Percentiles rank a stretch among this genome's conserved stretches.
Conservation (phyloP, 148 eudicot genomes). For the Gaultheria prostrata region DNA sequence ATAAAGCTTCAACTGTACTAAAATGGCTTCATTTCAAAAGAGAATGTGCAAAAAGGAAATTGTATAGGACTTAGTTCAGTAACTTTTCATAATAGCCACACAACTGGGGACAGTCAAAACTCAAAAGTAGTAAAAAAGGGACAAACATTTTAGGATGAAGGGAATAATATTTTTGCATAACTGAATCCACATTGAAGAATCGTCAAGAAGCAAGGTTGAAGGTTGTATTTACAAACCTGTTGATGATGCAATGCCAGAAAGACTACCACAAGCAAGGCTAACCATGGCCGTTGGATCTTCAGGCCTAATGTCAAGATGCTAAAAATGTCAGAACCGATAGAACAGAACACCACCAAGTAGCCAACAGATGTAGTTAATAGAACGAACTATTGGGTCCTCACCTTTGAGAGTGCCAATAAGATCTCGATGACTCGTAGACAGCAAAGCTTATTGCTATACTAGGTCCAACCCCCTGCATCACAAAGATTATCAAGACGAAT, state of each 20-base stretch:
- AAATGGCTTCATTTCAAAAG: not conserved
- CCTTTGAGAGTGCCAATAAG: constrained; percentile 73
- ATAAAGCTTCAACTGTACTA: not conserved
- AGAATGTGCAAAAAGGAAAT: not conserved
- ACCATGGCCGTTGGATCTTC: constrained; percentile 49
- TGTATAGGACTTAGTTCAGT: not conserved
- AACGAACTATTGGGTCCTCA: constrained; percentile 13
- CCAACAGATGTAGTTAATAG: constrained; percentile 6
- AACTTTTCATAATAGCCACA: too few species aligned
- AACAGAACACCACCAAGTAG: constrained; percentile 5
- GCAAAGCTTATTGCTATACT: constrained; percentile 87
- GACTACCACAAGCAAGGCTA: constrained; percentile 78
- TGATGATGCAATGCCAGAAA: constrained; percentile 72
- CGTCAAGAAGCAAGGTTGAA: not conserved
- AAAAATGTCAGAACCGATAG: constrained; percentile 13
- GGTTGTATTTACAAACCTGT: constrained; percentile 42
- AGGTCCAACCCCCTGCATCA: constrained; percentile 85
- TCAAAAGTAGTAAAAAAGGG: not conserved
- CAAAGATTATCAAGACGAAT: not conserved
- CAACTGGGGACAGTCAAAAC: too few species aligned
- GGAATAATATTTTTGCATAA: not conserved
- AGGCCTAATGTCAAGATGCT: constrained; percentile 44
- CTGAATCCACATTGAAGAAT: not conserved
- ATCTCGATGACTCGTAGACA: constrained; percentile 66
- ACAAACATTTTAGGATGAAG: not conserved